Evolutionary conservation across 345 rosid species (phyloP).

Genomic region (Eucalyptus marginata): DNA sequence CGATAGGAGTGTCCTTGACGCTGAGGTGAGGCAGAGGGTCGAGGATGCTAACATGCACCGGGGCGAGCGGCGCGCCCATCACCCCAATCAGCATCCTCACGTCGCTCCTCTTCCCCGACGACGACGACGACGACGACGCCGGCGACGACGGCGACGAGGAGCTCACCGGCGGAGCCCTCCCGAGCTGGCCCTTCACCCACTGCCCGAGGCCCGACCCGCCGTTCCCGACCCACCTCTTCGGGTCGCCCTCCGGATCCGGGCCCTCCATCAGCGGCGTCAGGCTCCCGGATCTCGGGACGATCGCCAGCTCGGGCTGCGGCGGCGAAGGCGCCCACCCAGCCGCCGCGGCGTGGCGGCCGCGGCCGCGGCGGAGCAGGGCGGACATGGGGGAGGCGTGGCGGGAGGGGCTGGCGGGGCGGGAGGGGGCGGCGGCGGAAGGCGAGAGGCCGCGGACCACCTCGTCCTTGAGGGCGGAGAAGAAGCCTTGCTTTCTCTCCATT

Average conservation of each 20-base stretch:
- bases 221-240: conserved; percentile 5
- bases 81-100: conserved; percentile 76
- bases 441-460: conserved; percentile 16
- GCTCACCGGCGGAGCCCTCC: conserved; percentile 39
- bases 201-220: conserved; percentile 55
- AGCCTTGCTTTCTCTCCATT: conserved; percentile 21
- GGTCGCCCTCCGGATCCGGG: conserved; percentile 19
- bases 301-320: not conserved
- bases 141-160: not conserved
- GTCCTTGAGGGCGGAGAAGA: conserved; percentile 13
- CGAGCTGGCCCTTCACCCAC: conserved; percentile 76
- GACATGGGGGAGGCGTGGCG: not conserved
- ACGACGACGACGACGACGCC: not conserved
- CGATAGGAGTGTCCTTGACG: conserved; percentile 73
- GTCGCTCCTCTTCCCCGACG: conserved; percentile 51
- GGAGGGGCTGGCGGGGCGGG: conserved; percentile 1
- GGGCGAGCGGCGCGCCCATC: conserved; percentile 91
- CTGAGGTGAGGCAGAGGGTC: conserved; percentile 84
- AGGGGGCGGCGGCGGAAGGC: conserved; percentile 4
- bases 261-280: conserved; percentile 35
- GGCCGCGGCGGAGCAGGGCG: conserved; percentile 2
- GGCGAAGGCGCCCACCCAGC: not conserved
- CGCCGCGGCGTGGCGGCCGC: not conserved
- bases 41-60: conserved; percentile 50
- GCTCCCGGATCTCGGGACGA: conserved; percentile 10